A percentile compares a stretch with the other conserved stretches of the same genome.
phyloP scores from a whole-genome alignment of 2,329 filamentous ascomycete genomes.

The Akanthomyces lecanii region DNA sequence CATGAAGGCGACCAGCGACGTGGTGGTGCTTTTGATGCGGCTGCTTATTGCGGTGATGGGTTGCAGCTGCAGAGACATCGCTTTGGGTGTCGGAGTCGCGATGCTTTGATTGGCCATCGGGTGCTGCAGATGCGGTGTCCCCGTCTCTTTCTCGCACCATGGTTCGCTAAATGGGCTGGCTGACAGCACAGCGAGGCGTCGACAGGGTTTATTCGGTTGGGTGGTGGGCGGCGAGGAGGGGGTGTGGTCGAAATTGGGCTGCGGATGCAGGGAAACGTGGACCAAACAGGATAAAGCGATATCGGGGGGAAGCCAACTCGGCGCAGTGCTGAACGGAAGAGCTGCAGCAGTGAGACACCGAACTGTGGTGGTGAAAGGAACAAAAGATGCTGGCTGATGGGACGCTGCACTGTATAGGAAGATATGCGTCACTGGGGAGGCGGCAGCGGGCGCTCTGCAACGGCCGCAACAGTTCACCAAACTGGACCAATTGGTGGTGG shows the following conservation, averaged over 20 bases:
- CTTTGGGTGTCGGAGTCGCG: constrained; percentile 34
- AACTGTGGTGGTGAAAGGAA: neutral
- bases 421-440: neutral
- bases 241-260: constrained; percentile 6
- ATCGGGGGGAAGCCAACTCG: neutral
- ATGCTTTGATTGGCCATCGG: constrained; percentile 52
- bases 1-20: constrained; percentile 36
- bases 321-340: neutral
- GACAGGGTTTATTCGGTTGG: constrained; percentile 13
- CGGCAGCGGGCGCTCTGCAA: neutral
- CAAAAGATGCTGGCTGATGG: constrained; percentile 6
- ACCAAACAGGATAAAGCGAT: constrained; percentile 10
- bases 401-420: neutral
- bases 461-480: neutral
- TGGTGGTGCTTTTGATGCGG: constrained; percentile 36
- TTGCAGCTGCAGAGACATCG: constrained; percentile 21
- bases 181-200: constrained; percentile 16
- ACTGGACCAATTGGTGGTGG: constrained; percentile 6
- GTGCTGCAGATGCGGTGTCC: constrained; percentile 39
- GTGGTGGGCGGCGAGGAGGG: neutral
- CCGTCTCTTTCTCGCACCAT: constrained; percentile 43
- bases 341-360: constrained; percentile 7
- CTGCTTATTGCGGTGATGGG: constrained; percentile 25
- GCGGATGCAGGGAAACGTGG: constrained; percentile 13
- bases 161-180: constrained; percentile 23